A percentile compares a stretch with the other conserved stretches of the same genome.
Conservation (phyloP, 2,329 filamentous ascomycete genomes). For the Microdochium bolleyi region DNA sequence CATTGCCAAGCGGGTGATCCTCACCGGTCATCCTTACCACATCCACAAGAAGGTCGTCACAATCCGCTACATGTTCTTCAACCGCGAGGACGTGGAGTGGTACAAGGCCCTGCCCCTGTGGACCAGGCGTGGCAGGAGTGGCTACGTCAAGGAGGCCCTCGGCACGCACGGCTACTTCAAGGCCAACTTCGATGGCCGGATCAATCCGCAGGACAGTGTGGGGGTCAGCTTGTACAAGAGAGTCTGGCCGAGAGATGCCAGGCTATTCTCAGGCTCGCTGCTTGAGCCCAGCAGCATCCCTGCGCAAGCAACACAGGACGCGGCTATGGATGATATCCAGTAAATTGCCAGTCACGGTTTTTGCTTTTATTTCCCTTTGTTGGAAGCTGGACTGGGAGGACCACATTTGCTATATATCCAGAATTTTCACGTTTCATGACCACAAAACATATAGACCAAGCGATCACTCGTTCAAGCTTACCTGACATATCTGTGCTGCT, state of each 20-base stretch:
- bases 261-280: conserved; percentile 33
- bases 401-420: background rate
- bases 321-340: conserved; percentile 30
- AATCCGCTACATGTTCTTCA: conserved; percentile 99
- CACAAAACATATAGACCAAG: background rate
- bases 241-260: conserved; percentile 68
- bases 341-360: background rate
- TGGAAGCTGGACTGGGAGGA: background rate
- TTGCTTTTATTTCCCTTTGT: background rate
- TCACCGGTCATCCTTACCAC: conserved; percentile 95
- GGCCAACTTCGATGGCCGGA: conserved; percentile 90
- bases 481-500: conserved; percentile 2
- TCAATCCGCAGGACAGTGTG: conserved; percentile 92
- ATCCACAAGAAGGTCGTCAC: conserved; percentile 98
- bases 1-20: conserved; percentile 85
- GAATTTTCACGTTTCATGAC: conserved; percentile 1
- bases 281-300: conserved; percentile 22
- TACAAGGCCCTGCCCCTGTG: conserved; percentile 95
- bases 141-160: conserved; percentile 87
- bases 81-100: conserved; percentile 88
- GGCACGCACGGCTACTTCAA: conserved; percentile 99
- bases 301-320: conserved; percentile 11
- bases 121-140: conserved; percentile 82
- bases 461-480: background rate
- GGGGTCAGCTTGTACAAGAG: conserved; percentile 85